Evolutionary conservation across 179 eudicot genomes (phyloP).

Genomic region (Sideroxylon spinosum): DNA sequence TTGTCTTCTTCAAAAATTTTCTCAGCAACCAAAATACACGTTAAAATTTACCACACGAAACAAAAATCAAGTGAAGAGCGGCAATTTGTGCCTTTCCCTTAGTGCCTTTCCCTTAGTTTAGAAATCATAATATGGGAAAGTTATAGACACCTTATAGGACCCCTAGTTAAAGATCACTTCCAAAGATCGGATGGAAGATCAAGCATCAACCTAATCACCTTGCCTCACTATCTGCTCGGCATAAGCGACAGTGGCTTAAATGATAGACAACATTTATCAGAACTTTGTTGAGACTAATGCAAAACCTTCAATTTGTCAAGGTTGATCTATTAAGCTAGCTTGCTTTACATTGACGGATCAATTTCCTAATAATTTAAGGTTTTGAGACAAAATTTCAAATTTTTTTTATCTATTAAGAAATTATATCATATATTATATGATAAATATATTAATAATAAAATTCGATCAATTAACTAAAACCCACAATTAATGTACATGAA

Average conservation of each 20-base stretch:
- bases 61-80: background rate
- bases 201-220: background rate
- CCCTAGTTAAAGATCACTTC: background rate
- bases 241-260: background rate
- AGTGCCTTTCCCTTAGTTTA: too few relatives aligned
- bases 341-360: too few relatives aligned
- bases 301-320: background rate
- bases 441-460: too few relatives aligned
- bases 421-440: too few relatives aligned
- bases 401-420: too few relatives aligned
- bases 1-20: background rate
- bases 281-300: background rate
- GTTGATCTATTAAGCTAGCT: too few relatives aligned
- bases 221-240: background rate
- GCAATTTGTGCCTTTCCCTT: background rate
- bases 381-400: too few relatives aligned
- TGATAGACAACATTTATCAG: background rate
- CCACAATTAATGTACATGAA: too few relatives aligned
- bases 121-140: background rate
- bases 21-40: background rate
- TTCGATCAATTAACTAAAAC: too few relatives aligned
- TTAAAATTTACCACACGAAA: background rate
- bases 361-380: too few relatives aligned
- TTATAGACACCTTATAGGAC: background rate
- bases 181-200: background rate